Conservation (phyloP, 176 grass and related monocot species). For the Musa schizocarpa region DNA sequence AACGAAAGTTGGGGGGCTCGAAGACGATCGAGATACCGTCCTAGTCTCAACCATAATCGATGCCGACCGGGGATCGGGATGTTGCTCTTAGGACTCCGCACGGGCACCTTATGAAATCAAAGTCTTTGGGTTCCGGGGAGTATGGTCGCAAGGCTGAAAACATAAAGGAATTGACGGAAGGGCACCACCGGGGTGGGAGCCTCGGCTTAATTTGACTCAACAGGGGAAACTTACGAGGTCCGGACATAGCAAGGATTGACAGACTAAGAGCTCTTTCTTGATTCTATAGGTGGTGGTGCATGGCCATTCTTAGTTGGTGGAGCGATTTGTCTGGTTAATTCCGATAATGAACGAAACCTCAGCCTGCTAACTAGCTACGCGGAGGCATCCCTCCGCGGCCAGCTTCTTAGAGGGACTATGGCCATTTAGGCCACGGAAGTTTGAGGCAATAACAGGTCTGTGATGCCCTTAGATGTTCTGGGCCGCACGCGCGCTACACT, state of each 20-base stretch:
- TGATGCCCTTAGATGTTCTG: constrained; percentile 56
- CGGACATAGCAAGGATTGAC: constrained; percentile 54
- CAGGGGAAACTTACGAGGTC: constrained; percentile 50
- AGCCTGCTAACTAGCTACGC: constrained; percentile 77
- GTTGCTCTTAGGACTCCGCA: too few relatives aligned
- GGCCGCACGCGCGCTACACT: constrained; percentile 22
- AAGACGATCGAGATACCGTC: too few relatives aligned
- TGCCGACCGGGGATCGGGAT: too few relatives aligned
- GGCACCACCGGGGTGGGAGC: too few relatives aligned
- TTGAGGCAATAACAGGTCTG: constrained; percentile 31
- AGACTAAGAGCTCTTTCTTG: constrained; percentile 36
- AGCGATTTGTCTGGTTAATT: constrained; percentile 61
- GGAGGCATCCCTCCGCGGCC: constrained; percentile 25
- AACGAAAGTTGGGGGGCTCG: constrained; percentile 47
- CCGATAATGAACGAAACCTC: constrained; percentile 59
- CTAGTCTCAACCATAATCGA: too few relatives aligned
- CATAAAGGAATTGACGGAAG: too few relatives aligned
- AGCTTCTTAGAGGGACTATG: constrained; percentile 29
- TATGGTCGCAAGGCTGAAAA: too few relatives aligned
- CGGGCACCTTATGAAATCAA: too few relatives aligned
- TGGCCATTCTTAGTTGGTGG: constrained; percentile 50
- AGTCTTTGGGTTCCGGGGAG: too few relatives aligned
- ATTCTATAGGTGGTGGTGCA: constrained; percentile 43
- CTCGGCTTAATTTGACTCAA: too few relatives aligned
- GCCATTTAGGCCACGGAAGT: constrained; percentile 19